Conservation (phyloP, 2,329 filamentous ascomycete genomes). For the Fusarium sp. region DNA sequence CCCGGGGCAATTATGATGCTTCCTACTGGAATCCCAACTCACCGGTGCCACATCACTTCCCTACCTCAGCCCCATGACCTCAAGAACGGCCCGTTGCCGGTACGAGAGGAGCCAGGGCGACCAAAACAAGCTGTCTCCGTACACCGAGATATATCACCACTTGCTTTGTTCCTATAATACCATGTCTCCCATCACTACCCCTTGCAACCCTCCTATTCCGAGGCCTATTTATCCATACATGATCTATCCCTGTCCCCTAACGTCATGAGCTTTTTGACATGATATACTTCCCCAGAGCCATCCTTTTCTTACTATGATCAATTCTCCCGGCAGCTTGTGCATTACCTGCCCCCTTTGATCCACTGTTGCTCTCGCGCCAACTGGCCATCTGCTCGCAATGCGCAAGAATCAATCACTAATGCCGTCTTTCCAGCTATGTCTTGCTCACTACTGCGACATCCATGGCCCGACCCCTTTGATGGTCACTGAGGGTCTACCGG, state of each 20-base stretch:
- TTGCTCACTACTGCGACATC: conserved; percentile 76
- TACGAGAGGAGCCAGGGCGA: conserved; percentile 23
- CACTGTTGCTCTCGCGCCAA: conserved; percentile 4
- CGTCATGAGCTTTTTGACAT: conserved; percentile 37
- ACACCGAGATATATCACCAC: conserved; percentile 33
- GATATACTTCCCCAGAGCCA: conserved; percentile 24
- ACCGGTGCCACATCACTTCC: conserved; percentile 43
- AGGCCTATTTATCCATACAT: conserved; percentile 24
- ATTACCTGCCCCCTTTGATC: neutral
- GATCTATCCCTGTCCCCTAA: conserved; percentile 34
- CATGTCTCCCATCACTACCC: conserved; percentile 21
- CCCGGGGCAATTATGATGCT: conserved; percentile 34
- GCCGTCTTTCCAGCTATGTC: conserved; percentile 65
- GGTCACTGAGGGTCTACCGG: conserved; percentile 73
- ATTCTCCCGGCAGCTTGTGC: conserved; percentile 8
- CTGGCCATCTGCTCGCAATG: conserved; percentile 37
- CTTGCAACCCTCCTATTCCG: conserved; percentile 21
- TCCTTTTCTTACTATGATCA: conserved; percentile 27
- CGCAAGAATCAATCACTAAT: conserved; percentile 46
- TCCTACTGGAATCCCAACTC: conserved; percentile 33
- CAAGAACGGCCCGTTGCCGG: conserved; percentile 31
- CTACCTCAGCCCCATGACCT: conserved; percentile 41
- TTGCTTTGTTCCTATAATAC: conserved; percentile 23
- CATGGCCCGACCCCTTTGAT: conserved; percentile 75
- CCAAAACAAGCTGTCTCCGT: conserved; percentile 19